These are phyloP conservation scores for Cladosporium sp. DNA, from an alignment of 2,329 filamentous ascomycete genomes.

Conservation along the genomic window DNA sequence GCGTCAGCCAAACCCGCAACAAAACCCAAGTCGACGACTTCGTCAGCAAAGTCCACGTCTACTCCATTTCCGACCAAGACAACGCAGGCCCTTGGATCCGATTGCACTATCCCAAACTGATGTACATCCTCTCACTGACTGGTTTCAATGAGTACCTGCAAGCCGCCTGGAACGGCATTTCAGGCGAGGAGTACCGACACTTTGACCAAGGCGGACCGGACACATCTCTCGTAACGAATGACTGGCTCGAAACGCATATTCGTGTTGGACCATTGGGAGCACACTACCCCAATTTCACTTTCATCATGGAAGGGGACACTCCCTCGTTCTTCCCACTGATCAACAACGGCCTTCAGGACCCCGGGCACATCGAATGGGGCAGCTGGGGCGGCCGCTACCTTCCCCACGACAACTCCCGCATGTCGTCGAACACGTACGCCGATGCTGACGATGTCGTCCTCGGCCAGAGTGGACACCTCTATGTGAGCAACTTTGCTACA, in stretches of 20 bases:
- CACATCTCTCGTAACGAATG: conserved; percentile 48
- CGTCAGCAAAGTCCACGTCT: conserved; percentile 49
- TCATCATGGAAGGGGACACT: conserved; percentile 56
- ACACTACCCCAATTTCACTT: conserved; percentile 48
- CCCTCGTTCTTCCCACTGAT: conserved; percentile 53
- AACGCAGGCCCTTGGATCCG: conserved; percentile 59
- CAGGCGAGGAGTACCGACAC: conserved; percentile 49
- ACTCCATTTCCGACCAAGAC: conserved; percentile 61
- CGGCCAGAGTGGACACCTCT: conserved; percentile 36
- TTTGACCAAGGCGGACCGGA: conserved; percentile 54
- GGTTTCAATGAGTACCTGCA: conserved; percentile 57
- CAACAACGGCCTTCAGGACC: conserved; percentile 49
- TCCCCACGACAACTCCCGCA: conserved; percentile 37
- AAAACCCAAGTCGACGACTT: conserved; percentile 39
- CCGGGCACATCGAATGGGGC: conserved; percentile 49
- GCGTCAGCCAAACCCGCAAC: conserved; percentile 34
- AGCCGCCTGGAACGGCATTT: conserved; percentile 60
- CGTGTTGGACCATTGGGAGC: conserved; percentile 51
- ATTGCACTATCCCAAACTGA: conserved; percentile 54
- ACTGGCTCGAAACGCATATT: conserved; percentile 56
- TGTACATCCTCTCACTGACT: conserved; percentile 58
- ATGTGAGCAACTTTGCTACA: conserved; percentile 50
- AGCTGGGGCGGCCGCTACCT: conserved; percentile 54
- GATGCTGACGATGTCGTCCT: conserved; percentile 33
- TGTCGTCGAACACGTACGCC: conserved; percentile 42